phyloP scores from a whole-genome alignment of 441 rosid genomes.

The Gossypium lobatum region DNA sequence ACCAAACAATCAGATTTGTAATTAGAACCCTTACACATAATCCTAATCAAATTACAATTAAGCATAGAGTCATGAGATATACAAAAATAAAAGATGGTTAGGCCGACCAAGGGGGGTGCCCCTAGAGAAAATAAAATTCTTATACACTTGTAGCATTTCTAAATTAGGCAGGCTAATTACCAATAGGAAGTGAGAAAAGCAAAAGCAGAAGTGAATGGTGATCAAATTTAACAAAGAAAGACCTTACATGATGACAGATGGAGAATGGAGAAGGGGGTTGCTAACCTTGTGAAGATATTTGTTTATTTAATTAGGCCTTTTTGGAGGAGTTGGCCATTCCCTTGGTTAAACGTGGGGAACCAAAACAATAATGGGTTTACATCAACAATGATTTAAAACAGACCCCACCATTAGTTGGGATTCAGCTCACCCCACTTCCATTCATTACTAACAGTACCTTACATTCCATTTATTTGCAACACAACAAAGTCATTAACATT shows the following conservation, averaged over 20 bases:
- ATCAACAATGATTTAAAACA: constrained; percentile 31
- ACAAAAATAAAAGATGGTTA: too few relatives aligned
- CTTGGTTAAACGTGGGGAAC: constrained; percentile 43
- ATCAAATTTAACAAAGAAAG: neutral
- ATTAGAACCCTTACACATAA: too few relatives aligned
- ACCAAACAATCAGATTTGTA: too few relatives aligned
- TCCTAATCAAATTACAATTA: too few relatives aligned
- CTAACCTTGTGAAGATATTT: neutral
- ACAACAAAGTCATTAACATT: neutral
- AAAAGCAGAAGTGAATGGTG: neutral
- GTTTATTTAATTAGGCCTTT: neutral
- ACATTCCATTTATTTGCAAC: neutral
- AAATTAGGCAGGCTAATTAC: neutral
- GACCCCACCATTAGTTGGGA: constrained; percentile 21
- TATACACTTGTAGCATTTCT: neutral
- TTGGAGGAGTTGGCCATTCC: constrained; percentile 14
- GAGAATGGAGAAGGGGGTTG: constrained; percentile 3
- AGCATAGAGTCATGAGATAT: neutral
- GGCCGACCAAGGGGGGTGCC: too few relatives aligned
- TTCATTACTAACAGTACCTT: neutral
- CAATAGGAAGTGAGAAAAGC: constrained; percentile 23
- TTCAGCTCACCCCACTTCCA: constrained; percentile 14
- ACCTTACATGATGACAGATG: neutral
- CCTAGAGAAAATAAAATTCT: neutral
- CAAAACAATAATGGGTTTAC: constrained; percentile 34